Evolutionary conservation across 345 rosid species (phyloP).

Genomic region (Lepidium africanum): DNA sequence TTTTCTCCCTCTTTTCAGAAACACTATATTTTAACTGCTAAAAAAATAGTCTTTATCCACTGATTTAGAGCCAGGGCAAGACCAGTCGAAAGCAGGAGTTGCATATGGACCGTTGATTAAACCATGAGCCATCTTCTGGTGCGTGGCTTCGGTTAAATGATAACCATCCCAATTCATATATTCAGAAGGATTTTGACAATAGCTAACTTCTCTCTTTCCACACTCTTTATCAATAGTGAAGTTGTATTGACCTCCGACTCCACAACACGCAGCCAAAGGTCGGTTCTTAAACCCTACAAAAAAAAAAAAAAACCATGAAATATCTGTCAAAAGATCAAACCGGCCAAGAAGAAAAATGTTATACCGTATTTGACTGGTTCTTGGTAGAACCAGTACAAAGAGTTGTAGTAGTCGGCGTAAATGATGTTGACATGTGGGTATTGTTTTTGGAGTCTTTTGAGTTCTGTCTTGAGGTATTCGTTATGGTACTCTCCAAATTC

Average conservation of each 20-base stretch:
- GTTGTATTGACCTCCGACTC: conserved; percentile 39
- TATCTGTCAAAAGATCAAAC: background rate
- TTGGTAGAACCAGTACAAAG: conserved; percentile 7
- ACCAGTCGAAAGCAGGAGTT: conserved; percentile 15
- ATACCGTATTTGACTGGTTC: conserved; percentile 34
- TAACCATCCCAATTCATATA: conserved; percentile 42
- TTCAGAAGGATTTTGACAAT: conserved; percentile 30
- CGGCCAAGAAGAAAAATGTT: background rate
- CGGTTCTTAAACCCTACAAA: conserved; percentile 28
- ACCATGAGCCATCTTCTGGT: conserved; percentile 9
- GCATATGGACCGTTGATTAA: conserved; percentile 18
- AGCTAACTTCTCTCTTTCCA: conserved; percentile 13
- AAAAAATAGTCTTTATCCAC: background rate
- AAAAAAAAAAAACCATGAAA: background rate
- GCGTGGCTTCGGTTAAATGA: conserved; percentile 26
- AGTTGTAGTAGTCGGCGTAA: conserved; percentile 36
- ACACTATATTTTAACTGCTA: background rate
- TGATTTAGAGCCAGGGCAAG: conserved; percentile 9
- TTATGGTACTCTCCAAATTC: conserved; percentile 34
- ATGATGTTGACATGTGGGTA: conserved; percentile 27
- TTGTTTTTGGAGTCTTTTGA: conserved; percentile 6
- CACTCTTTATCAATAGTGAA: conserved; percentile 12
- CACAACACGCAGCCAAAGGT: conserved; percentile 38
- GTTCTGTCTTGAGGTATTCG: conserved; percentile 22
- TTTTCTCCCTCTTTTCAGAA: background rate